Evolutionary conservation across 164 flowering plant species (phyloP), one percentile per base, ranked within the genome.

Genomic region (Vitis labrusca): DNA sequence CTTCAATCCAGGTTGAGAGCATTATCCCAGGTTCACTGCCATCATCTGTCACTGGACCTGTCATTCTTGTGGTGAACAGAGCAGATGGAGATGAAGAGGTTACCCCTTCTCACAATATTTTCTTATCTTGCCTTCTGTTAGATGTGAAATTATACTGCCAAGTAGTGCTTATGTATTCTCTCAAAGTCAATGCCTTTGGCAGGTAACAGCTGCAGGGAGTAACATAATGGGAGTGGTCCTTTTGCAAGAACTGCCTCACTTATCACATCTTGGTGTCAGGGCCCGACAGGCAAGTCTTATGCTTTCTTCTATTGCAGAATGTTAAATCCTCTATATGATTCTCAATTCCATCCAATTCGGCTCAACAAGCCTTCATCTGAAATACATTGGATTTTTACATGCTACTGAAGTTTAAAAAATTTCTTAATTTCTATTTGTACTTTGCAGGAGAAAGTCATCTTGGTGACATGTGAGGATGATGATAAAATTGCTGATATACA

Each of bases 21-120:
- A 92, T 94, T 69, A 76, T 80, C 44, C 95, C 97, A 63, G 97
- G 97, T 66, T 84, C 90, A 60, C 53, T 92, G 56, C 85, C 97
- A 69, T 68, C 85, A 63, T 78, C 94, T 57, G 75, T 66, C 4
- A 52, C 75, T 14, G 98, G 89, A 69, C 91, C 98, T 59, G 75
- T 94, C 65, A 85, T 94, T 83, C 97, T 94, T 65, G 77, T 92
- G 70, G 99, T 92, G 70, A 87, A 81, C 73, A 94, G 78, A 85
- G 99, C 99, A 71, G 95, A 92, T 82, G 99, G 99, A 58, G 99
- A 94, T 76, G 99, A 94, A 64, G 99, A 94, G 99, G 99, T 94
- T 78, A 66, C 47, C 54, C 2, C 50, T 27, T 69, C n/a, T 71
- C 4, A 29, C 10, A 17, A 16, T 50, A 47, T 29, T 3, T 59